Evolutionary conservation across 2,329 filamentous ascomycete genomes (phyloP).

Genomic region (Harringtonia lauricola): DNA sequence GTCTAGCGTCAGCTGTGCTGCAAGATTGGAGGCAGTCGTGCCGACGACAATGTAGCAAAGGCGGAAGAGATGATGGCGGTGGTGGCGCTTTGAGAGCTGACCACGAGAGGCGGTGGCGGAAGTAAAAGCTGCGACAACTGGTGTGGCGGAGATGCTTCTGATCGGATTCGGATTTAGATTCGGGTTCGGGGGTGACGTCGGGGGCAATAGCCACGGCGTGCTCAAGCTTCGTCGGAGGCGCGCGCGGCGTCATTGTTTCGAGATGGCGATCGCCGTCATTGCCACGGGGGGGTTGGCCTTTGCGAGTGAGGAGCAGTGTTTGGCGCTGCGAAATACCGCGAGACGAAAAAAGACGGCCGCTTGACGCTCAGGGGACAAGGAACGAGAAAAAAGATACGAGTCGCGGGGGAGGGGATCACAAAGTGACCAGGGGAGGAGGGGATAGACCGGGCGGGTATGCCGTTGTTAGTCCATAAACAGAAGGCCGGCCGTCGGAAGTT

Average conservation of each 20-base stretch:
- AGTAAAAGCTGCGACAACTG: no score
- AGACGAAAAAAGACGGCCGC: neutral
- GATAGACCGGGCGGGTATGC: neutral
- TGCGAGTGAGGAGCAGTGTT: neutral
- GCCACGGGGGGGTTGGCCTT: slow-evolving; percentile 8
- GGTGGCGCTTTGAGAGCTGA: no score
- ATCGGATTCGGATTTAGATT: neutral
- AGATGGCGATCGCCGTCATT: slow-evolving; percentile 21
- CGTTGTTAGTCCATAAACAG: slow-evolving; percentile 4
- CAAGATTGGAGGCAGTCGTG: no score
- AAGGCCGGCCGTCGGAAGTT: slow-evolving; percentile 1
- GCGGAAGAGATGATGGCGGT: no score
- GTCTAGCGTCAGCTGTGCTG: no score
- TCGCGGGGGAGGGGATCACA: neutral
- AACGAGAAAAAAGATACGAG: neutral
- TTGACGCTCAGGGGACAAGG: neutral
- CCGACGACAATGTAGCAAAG: no score
- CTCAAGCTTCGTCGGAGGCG: slow-evolving; percentile 22
- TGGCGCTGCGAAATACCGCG: neutral
- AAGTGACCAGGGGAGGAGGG: neutral
- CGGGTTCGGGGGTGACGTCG: slow-evolving; percentile 3
- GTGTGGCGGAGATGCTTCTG: neutral
- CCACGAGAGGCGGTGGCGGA: no score
- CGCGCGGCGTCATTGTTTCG: slow-evolving; percentile 33
- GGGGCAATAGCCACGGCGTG: slow-evolving; percentile 10